Evolutionary conservation across 768 basidiomycete species (phyloP).

Genomic region (Trametes cinnabarina): DNA sequence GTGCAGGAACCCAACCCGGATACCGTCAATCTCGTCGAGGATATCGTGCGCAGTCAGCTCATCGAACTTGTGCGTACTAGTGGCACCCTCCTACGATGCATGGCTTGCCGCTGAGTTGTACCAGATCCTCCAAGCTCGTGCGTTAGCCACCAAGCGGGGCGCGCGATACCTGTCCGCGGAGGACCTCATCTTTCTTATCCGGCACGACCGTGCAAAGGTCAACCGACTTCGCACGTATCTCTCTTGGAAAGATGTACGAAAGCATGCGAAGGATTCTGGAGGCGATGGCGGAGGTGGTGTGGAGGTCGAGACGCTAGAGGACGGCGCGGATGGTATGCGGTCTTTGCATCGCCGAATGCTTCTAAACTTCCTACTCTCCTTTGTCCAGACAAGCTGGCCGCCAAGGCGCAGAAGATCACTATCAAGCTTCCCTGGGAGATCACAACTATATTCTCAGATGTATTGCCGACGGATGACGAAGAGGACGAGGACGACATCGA

Average conservation of each 20-base stretch:
- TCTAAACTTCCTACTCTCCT: neutral
- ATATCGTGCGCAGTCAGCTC: slow-evolving; percentile 87
- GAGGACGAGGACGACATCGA: slow-evolving; percentile 96
- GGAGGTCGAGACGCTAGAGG: slow-evolving; percentile 81
- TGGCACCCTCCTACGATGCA: neutral
- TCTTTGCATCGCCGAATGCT: neutral
- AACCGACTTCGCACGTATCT: slow-evolving; percentile 91
- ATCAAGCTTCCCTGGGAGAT: slow-evolving; percentile 98
- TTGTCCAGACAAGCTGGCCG: slow-evolving; percentile 66
- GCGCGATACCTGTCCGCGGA: slow-evolving; percentile 87
- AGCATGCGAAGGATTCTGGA: slow-evolving; percentile 88
- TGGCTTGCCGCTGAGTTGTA: neutral
- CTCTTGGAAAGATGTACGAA: slow-evolving; percentile 96
- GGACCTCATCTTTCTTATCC: slow-evolving; percentile 94
- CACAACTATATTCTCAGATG: slow-evolving; percentile 86
- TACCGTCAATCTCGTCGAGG: slow-evolving; percentile 92
- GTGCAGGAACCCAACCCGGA: slow-evolving; percentile 86
- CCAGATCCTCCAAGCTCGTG: slow-evolving; percentile 90
- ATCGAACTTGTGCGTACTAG: slow-evolving; percentile 72
- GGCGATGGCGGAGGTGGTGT: slow-evolving; percentile 78
- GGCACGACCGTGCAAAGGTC: slow-evolving; percentile 91
- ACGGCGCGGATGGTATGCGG: slow-evolving; percentile 70
- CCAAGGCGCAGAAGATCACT: slow-evolving; percentile 89
- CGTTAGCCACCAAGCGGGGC: slow-evolving; percentile 75
- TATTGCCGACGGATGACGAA: slow-evolving; percentile 88